Evolutionary conservation across 495 filamentous ascomycete species (phyloP), one percentile per base, ranked within the genome.

Genomic region (Neurospora tetrasperma): DNA sequence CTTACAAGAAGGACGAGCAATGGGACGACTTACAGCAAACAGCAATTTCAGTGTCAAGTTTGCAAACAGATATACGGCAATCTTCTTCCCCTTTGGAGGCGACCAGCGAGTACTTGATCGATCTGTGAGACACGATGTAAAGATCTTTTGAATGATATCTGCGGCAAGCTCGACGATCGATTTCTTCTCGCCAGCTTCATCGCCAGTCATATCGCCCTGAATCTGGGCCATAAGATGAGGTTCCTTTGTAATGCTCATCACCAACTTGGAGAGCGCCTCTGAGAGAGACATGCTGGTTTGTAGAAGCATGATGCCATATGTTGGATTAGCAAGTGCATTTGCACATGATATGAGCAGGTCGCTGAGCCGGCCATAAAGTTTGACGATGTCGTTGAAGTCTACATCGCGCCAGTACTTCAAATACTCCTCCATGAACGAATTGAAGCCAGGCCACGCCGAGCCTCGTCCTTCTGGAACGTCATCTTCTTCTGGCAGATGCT

Each of bases 41-140:
- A 97, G 87, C 2, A 98, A 86, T 80, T 95, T 97, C 39, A 98
- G 82, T 23, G 94, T 94, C 40, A 97, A 84, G 75, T 98, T 98
- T 9, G 94, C 95, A 82, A 96, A 93, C 9, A 90, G 85, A 78
- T 98, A 96, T 59, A 97, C 94, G 0, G 93, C 94, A 18, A 90
- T 83, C 75, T 95, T 92, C 80, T 94, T 96, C 46, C 94, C 93
- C 73, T 92, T 89, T 8, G 92, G 92, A 75, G 87, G 87, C 5
- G 83, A 84, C 73, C 81, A 83, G 12, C 87, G 79, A 41, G 86
- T 87, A 42, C 88, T 88, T 10, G 88, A 91, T 31, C 94, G 89
- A 76, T 98, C 94, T 5, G 90, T 93, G 46, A 97, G 85, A 75
- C 95, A 97, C 44, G 93, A 93, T 59, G 93, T 96, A 78, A 98